Base-by-base conservation (phyloP, 2,329 filamentous ascomycete species). In the Pseudocercospora musae region DNA sequence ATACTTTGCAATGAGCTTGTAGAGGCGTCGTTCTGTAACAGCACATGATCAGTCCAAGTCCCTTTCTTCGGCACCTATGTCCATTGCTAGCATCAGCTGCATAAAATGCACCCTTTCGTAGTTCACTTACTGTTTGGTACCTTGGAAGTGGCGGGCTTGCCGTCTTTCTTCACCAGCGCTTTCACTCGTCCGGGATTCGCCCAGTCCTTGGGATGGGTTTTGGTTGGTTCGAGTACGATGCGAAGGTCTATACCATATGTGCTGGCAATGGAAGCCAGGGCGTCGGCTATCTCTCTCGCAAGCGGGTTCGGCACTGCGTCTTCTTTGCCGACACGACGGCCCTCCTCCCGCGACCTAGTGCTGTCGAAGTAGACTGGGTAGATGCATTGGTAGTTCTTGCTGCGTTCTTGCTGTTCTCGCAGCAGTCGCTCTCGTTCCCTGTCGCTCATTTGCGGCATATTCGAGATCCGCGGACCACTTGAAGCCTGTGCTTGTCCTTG, bases 321-420 rank as follows among this genome's bases (percentile, higher is more conserved):
- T 56, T 85, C 80, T 57, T 82, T 79, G 56, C 86, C 80, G 8
- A 98, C 93, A 70, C 93, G 89, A 15, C 95, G 87, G 40, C 95
- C 95, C 72, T 96, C 84, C 62, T 88, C 87, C 61, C 93, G 87
- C 46, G 86, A 85, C 56, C 91, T 87, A 23, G 82, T 81, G 67
- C 84, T 84, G 82, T 97, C 94, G 73, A 99, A 99, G 84, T 99
- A 99, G 63, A 98, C 81, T 0, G 95, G 94, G 80, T 99, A 99
- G 25, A 99, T 83, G 78, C 91, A 94, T 77, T 95, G 90, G 81
- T 88, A 96, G 78, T 87, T 81, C 73, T 89, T 90, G 77, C 91
- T 82, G 62, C 81, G 81, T 65, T 86, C 82, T 62, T 80, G 81
- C 69, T 81, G 78, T 62, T 78, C 79, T 69, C 76, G 79, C 57